Evolutionary conservation across 139 green algal genomes (phyloP), one percentile per base, ranked within the genome.

Genomic region (Chlamydomonas urium): DNA sequence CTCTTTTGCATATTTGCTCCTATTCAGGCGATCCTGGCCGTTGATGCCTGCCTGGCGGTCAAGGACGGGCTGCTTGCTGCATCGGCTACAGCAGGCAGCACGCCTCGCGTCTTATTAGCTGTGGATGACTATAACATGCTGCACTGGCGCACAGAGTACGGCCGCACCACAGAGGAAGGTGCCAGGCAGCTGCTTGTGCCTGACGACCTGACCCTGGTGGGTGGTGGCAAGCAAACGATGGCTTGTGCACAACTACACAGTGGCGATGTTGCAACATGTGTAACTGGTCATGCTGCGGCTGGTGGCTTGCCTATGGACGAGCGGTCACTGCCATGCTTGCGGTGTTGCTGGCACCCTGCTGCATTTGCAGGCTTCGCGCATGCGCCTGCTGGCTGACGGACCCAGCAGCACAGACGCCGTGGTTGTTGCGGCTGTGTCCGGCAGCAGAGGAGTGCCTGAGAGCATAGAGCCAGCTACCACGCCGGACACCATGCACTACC

Each of bases 51-150:
- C 26, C 58, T 81, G 34, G 2, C 33, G 26, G 47, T 86, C 10
- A 48, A 81, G 0, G 72, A 61, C 19, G 76, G 79, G 73, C 62
- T 85, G 14, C 48, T 57, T 2, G 70, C 72, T 38, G 19, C 53
- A 26, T 45, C 68, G 0, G 5, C 37, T 63, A 69, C 66, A 21
- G 34, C 42, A 74, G 53, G 47, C 66, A 38, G 14, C 6, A 29
- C 26, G 71, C 48, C 42, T 2, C 57, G 23, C 1, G 76, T 90
- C 23, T 50, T 92, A 60, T 58, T 92, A 21, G 85, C 81, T 2
- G 63, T 91, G 38, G 87, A 92, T 67, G 81, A 87, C 72, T 92
- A 91, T 76, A 90, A 91, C 53, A 74, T 60, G 1, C 82, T 92
- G 45, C 84, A 87, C 75, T 74, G 77, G 26, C 47, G 47, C 28